These are phyloP conservation scores for Dichotomocladium elegans DNA, from an alignment of 371 early-diverging fungal species.

Conservation along the genomic window DNA sequence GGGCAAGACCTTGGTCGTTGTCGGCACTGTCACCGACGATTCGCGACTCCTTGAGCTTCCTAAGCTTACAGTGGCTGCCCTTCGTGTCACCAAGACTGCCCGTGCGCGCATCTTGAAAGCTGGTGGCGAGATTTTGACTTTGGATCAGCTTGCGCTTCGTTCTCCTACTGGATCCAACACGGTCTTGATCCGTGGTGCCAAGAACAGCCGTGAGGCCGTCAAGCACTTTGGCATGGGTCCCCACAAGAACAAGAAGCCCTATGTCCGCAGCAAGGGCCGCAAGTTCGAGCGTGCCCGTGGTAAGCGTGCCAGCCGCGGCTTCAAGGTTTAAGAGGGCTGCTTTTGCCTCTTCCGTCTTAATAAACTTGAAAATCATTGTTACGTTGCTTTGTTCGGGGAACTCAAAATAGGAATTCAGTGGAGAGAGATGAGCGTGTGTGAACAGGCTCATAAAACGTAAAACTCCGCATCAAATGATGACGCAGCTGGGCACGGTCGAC, in stretches of 20 bases:
- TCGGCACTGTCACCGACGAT: conserved; percentile 97
- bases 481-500: no score
- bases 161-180: conserved; percentile 97
- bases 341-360: no score
- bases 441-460: no score
- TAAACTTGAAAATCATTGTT: no score
- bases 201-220: conserved; percentile 91
- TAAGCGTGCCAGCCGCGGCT: conserved; percentile 94
- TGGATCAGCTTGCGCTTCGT: conserved; percentile 97
- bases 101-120: conserved; percentile 96
- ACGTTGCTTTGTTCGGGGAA: no score
- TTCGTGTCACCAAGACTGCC: conserved; percentile 93
- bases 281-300: conserved; percentile 99
- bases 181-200: conserved; percentile 91
- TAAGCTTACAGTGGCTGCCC: conserved; percentile 94
- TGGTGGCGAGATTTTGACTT: conserved; percentile 97
- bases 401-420: no score
- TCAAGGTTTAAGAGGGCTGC: conserved; percentile 88
- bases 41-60: conserved; percentile 90
- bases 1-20: conserved; percentile 86
- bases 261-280: conserved; percentile 97
- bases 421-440: no score
- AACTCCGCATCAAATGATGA: no score
- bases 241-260: conserved; percentile 82
- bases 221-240: conserved; percentile 86